Evolutionary conservation across 164 flowering plant species (phyloP).

Genomic region (Liquidambar formosana): DNA sequence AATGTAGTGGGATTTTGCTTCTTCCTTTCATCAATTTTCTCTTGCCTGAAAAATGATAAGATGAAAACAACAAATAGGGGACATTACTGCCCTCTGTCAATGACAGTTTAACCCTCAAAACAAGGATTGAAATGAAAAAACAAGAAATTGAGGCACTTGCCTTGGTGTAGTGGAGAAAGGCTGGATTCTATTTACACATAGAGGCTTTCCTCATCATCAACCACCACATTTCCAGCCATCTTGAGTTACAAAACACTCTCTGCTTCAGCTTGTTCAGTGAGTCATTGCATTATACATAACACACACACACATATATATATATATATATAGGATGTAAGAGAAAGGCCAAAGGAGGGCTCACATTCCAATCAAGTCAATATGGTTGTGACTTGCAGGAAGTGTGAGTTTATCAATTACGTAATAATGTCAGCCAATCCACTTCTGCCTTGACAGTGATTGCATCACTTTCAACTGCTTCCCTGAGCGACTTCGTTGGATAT

Average conservation of each 20-base stretch:
- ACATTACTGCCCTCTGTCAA: too few relatives aligned
- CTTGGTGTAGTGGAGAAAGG: conserved; percentile 37
- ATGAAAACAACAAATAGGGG: too few relatives aligned
- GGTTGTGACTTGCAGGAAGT: too few relatives aligned
- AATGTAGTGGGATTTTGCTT: conserved; percentile 13
- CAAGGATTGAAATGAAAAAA: neutral
- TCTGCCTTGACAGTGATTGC: too few relatives aligned
- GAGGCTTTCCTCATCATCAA: conserved; percentile 36
- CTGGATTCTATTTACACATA: conserved; percentile 29
- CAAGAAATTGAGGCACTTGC: conserved; percentile 24
- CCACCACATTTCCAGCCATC: conserved; percentile 32
- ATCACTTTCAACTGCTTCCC: too few relatives aligned
- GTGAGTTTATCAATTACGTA: too few relatives aligned
- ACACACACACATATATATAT: too few relatives aligned
- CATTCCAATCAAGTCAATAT: too few relatives aligned
- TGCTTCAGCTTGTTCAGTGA: neutral
- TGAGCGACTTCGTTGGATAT: too few relatives aligned
- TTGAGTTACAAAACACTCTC: neutral
- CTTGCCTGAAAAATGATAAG: conserved; percentile 30
- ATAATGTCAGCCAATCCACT: too few relatives aligned
- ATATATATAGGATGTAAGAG: neutral
- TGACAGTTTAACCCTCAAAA: neutral
- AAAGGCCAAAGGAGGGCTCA: too few relatives aligned
- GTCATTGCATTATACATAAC: neutral
- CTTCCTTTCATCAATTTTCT: conserved; percentile 18